phyloP scores from a whole-genome alignment of 2,329 filamentous ascomycete species.

The Fusarium domesticum region DNA sequence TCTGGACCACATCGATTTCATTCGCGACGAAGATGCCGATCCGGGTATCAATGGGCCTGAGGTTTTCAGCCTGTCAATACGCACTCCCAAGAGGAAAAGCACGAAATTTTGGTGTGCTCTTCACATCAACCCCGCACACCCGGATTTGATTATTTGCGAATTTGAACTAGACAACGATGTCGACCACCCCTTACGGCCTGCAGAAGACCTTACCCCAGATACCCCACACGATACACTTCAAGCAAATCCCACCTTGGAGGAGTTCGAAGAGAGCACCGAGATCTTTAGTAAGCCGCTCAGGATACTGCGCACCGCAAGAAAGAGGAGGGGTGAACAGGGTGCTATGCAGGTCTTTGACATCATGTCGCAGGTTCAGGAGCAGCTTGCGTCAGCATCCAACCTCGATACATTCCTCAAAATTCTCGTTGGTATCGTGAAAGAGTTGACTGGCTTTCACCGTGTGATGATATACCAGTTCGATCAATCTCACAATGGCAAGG shows the following conservation, averaged over 20 bases:
- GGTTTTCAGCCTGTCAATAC: slow-evolving; percentile 76
- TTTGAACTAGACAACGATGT: slow-evolving; percentile 82
- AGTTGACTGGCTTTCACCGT: slow-evolving; percentile 85
- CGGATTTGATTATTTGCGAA: slow-evolving; percentile 76
- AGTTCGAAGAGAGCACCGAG: slow-evolving; percentile 72
- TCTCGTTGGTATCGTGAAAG: slow-evolving; percentile 80
- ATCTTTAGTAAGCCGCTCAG: slow-evolving; percentile 74
- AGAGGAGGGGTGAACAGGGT: slow-evolving; percentile 72
- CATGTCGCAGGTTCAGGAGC: slow-evolving; percentile 87
- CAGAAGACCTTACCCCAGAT: slow-evolving; percentile 57
- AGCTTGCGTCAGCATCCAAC: slow-evolving; percentile 68
- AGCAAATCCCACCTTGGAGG: slow-evolving; percentile 69
- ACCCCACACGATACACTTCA: slow-evolving; percentile 70
- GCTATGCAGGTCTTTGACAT: slow-evolving; percentile 91
- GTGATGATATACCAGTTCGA: slow-evolving; percentile 96
- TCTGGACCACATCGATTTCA: slow-evolving; percentile 83
- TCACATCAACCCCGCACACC: slow-evolving; percentile 67
- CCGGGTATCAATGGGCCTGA: slow-evolving; percentile 75
- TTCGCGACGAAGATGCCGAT: slow-evolving; percentile 77
- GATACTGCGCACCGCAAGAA: slow-evolving; percentile 70
- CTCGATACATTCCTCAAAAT: slow-evolving; percentile 76
- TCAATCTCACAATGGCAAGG: slow-evolving; percentile 74
- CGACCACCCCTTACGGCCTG: slow-evolving; percentile 63
- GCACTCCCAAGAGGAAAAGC: slow-evolving; percentile 51
- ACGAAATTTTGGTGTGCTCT: slow-evolving; percentile 85